Evolutionary conservation across 2,329 filamentous ascomycete species (phyloP).

Genomic region (Mariannaea elegans): DNA sequence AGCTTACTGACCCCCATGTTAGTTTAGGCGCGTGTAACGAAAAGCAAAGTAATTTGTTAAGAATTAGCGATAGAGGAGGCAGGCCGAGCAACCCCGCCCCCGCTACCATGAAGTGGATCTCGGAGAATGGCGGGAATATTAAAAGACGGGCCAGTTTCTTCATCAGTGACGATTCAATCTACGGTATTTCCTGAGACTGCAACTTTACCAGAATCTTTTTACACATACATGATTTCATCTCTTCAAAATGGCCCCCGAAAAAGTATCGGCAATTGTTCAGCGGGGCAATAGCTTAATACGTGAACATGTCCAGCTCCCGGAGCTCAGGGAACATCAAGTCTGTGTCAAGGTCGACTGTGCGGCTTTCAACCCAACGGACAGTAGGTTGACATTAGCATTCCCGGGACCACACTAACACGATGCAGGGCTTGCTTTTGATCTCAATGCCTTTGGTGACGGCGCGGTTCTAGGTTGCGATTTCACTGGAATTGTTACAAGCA

Average conservation of each 20-base stretch:
- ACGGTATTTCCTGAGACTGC: too few relatives aligned
- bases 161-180: too few relatives aligned
- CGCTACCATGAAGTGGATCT: constrained; percentile 3
- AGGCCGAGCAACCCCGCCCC: background rate
- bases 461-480: constrained; percentile 50
- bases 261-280: constrained; percentile 22
- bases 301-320: background rate
- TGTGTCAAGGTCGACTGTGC: constrained; percentile 34
- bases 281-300: constrained; percentile 1
- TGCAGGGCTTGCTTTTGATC: constrained; percentile 40
- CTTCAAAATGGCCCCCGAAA: constrained; percentile 4
- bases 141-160: too few relatives aligned
- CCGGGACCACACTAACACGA: background rate
- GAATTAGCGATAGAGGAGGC: background rate
- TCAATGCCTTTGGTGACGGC: constrained; percentile 49
- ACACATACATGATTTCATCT: too few relatives aligned
- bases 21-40: too few relatives aligned
- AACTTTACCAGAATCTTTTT: too few relatives aligned
- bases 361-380: constrained; percentile 40
- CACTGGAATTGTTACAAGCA: constrained; percentile 43
- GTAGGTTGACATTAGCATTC: constrained; percentile 5
- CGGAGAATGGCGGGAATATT: too few relatives aligned
- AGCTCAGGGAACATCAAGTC: constrained; percentile 29
- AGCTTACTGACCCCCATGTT: too few relatives aligned
- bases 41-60: too few relatives aligned